Evolutionary conservation across 2,329 filamentous ascomycete genomes (phyloP).

Genomic region (Alternaria postmessia): DNA sequence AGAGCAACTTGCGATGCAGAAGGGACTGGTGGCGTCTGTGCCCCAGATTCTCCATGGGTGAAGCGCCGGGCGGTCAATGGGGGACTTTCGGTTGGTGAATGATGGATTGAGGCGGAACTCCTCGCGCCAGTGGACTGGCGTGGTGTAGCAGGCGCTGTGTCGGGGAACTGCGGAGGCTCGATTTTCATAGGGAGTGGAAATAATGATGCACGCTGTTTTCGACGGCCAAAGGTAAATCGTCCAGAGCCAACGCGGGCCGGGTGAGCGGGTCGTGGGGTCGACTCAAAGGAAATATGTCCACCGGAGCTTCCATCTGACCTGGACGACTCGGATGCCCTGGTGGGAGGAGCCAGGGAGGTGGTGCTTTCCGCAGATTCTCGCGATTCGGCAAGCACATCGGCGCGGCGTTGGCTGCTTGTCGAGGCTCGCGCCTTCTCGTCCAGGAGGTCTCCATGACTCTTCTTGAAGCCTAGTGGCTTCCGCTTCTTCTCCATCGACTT

Average conservation of each 20-base stretch:
- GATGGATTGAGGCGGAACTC: conserved; percentile 44
- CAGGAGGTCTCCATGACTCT: conserved; percentile 37
- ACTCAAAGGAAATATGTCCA: conserved; percentile 49
- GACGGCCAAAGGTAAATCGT: conserved; percentile 76
- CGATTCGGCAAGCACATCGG: conserved; percentile 63
- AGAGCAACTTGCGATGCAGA: conserved; percentile 63
- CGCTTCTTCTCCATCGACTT: conserved; percentile 50
- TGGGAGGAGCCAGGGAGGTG: conserved; percentile 69
- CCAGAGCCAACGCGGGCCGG: conserved; percentile 71
- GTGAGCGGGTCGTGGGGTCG: conserved; percentile 51
- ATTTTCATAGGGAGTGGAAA: conserved; percentile 89
- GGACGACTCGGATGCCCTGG: conserved; percentile 83
- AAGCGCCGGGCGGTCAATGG: conserved; percentile 47
- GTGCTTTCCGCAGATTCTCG: conserved; percentile 69
- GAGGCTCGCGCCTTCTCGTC: conserved; percentile 60
- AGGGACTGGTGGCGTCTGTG: conserved; percentile 51
- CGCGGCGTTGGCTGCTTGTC: conserved; percentile 64
- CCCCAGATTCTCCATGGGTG: conserved; percentile 38
- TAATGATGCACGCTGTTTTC: conserved; percentile 74
- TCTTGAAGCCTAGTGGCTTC: conserved; percentile 39
- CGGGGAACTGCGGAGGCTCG: conserved; percentile 56
- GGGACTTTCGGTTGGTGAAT: conserved; percentile 48
- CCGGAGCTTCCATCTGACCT: conserved; percentile 84
- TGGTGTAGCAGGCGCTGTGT: conserved; percentile 55
- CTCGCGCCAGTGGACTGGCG: conserved; percentile 53